phyloP scores from a whole-genome alignment of 2,329 filamentous ascomycete genomes.

The Coniochaeta prunicola region DNA sequence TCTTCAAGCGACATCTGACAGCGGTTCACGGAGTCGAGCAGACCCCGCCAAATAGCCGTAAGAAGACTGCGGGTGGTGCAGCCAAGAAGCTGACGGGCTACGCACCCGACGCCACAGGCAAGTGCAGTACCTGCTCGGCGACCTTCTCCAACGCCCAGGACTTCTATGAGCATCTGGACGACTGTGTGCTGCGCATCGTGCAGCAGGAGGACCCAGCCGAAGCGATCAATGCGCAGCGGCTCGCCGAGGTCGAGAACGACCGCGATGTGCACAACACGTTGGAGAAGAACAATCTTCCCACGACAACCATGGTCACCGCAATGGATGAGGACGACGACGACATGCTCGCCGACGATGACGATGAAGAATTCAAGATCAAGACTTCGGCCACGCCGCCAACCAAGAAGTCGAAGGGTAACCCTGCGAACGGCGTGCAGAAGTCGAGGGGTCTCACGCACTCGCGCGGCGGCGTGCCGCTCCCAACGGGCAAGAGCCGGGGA shows the following conservation, averaged over 20 bases:
- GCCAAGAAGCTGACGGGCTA: constrained; percentile 64
- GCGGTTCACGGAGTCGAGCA: constrained; percentile 90
- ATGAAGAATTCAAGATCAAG: constrained; percentile 43
- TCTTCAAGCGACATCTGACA: constrained; percentile 91
- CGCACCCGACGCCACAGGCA: constrained; percentile 75
- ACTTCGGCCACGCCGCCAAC: constrained; percentile 34
- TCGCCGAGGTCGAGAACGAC: constrained; percentile 60
- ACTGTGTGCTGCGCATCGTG: constrained; percentile 64
- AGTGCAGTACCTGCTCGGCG: constrained; percentile 88
- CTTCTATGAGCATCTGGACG: constrained; percentile 94
- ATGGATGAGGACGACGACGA: constrained; percentile 31
- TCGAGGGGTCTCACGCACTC: constrained; percentile 71
- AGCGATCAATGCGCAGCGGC: constrained; percentile 59
- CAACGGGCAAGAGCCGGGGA: constrained; percentile 47
- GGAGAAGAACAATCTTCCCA: constrained; percentile 56
- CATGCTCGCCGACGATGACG: constrained; percentile 51
- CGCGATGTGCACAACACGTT: constrained; percentile 54
- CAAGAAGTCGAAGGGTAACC: constrained; percentile 52
- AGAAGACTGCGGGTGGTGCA: constrained; percentile 46
- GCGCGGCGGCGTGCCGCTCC: constrained; percentile 59
- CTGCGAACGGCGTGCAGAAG: constrained; percentile 52
- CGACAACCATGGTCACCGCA: constrained; percentile 32
- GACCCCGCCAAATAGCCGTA: constrained; percentile 83
- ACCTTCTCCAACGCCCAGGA: constrained; percentile 93
- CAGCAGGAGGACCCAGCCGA: constrained; percentile 65